Evolutionary conservation across 805 yeast genomes (phyloP).

Genomic region (Scheffersomyces coipomensis): DNA sequence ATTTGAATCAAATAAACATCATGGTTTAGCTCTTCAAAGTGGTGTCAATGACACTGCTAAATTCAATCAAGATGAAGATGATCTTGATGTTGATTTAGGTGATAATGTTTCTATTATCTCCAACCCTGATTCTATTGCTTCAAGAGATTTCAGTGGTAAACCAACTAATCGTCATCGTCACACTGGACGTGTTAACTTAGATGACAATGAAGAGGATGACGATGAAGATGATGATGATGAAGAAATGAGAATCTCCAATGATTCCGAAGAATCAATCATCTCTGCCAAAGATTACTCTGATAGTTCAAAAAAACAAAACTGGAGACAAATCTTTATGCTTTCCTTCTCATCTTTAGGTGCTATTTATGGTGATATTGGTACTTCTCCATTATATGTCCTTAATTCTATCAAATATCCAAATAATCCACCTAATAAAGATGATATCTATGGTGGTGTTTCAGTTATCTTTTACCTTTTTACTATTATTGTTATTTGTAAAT

Average conservation of each 20-base stretch:
- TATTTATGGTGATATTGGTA: constrained; percentile 64
- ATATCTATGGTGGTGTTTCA: constrained; percentile 50
- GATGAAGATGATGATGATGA: constrained; percentile 2
- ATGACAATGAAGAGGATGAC: constrained; percentile 1
- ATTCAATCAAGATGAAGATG: too few relatives aligned
- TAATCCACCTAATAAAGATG: constrained; percentile 31
- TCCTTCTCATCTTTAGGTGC: constrained; percentile 53
- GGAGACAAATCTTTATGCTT: constrained; percentile 21
- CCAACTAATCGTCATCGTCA: neutral
- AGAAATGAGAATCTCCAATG: constrained; percentile 1
- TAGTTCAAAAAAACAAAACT: constrained; percentile 15
- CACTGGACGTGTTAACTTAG: neutral
- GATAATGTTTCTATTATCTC: neutral
- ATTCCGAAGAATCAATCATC: constrained; percentile 2
- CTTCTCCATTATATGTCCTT: constrained; percentile 55
- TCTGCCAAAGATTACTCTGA: too few relatives aligned
- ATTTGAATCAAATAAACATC: neutral
- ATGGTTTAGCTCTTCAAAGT: neutral
- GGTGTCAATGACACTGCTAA: neutral
- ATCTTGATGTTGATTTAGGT: neutral
- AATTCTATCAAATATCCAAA: constrained; percentile 28
- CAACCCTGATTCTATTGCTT: neutral
- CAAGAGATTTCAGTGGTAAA: neutral
- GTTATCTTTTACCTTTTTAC: constrained; percentile 56
- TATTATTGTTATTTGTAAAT: constrained; percentile 51